Evolutionary conservation across 169 alveolate genomes (phyloP).

Genomic region (Cyclospora cayetanensis): DNA sequence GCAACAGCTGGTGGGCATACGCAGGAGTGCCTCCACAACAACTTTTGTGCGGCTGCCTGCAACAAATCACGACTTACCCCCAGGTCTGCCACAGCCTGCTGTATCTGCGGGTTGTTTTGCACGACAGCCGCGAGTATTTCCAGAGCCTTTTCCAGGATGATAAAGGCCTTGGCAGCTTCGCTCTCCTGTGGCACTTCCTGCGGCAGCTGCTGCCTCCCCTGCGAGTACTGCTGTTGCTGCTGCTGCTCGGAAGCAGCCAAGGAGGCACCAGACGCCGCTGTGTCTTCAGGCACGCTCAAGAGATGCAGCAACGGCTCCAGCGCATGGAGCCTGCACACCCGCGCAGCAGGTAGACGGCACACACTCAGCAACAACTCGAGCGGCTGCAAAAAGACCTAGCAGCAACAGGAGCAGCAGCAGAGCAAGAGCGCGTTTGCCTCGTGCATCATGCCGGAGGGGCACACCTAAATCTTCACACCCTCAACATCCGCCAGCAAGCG

Average conservation of each 20-base stretch:
- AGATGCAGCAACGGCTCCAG: background rate
- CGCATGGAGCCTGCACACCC: background rate
- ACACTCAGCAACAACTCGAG: background rate
- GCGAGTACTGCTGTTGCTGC: background rate
- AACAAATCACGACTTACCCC: constrained; percentile 18
- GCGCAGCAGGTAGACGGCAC: too few relatives aligned
- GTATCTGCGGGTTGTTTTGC: constrained; percentile 39
- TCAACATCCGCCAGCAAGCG: background rate
- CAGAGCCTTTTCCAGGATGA: background rate
- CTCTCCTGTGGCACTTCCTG: background rate
- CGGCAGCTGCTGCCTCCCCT: background rate
- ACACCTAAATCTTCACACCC: too few relatives aligned
- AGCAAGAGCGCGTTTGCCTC: too few relatives aligned
- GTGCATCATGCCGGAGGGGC: too few relatives aligned
- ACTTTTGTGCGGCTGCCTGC: too few relatives aligned
- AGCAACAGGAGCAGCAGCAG: background rate
- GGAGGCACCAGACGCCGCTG: background rate
- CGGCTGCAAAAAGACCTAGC: too few relatives aligned
- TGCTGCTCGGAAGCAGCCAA: background rate
- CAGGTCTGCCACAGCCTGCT: background rate
- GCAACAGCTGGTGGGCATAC: too few relatives aligned
- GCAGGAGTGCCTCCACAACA: too few relatives aligned
- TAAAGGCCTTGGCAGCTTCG: constrained; percentile 21
- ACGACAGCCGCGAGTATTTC: constrained; percentile 14
- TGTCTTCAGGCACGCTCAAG: background rate